These are phyloP conservation scores for Lentinus brumalis DNA, from an alignment of 768 basidiomycete genomes.

Conservation along the genomic window DNA sequence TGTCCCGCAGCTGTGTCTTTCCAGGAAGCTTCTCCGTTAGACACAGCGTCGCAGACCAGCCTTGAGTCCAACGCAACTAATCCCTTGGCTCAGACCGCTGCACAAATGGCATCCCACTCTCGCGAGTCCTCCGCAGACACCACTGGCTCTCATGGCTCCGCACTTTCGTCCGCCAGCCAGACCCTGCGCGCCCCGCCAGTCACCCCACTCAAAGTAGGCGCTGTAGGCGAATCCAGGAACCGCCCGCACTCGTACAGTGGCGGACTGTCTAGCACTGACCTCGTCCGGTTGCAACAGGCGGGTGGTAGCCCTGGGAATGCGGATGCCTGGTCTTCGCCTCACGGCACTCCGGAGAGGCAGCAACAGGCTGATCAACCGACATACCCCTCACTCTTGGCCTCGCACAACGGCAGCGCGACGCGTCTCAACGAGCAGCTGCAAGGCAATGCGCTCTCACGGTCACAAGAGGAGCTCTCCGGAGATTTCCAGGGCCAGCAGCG, in stretches of 20 bases:
- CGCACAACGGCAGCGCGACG: conserved; percentile 41
- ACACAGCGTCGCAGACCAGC: conserved; percentile 71
- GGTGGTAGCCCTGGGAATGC: conserved; percentile 40
- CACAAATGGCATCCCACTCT: conserved; percentile 62
- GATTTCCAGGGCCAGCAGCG: conserved; percentile 65
- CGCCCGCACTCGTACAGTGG: conserved; percentile 84
- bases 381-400: conserved; percentile 67
- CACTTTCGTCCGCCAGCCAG: conserved; percentile 52
- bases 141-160: conserved; percentile 59
- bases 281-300: conserved; percentile 73
- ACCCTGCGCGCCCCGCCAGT: conserved; percentile 52
- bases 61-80: conserved; percentile 69
- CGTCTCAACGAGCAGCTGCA: conserved; percentile 52
- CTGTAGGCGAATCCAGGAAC: conserved; percentile 63
- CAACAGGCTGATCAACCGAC: conserved; percentile 38
- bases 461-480: conserved; percentile 39
- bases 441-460: conserved; percentile 26
- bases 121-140: conserved; percentile 85
- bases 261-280: conserved; percentile 70
- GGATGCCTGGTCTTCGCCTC: conserved; percentile 30
- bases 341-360: conserved; percentile 32
- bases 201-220: conserved; percentile 54
- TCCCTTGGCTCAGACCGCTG: conserved; percentile 62
- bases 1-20: conserved; percentile 54
- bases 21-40: conserved; percentile 69